These are phyloP conservation scores for Arctium minus DNA, from an alignment of 129 eudicot species.

Conservation along the genomic window DNA sequence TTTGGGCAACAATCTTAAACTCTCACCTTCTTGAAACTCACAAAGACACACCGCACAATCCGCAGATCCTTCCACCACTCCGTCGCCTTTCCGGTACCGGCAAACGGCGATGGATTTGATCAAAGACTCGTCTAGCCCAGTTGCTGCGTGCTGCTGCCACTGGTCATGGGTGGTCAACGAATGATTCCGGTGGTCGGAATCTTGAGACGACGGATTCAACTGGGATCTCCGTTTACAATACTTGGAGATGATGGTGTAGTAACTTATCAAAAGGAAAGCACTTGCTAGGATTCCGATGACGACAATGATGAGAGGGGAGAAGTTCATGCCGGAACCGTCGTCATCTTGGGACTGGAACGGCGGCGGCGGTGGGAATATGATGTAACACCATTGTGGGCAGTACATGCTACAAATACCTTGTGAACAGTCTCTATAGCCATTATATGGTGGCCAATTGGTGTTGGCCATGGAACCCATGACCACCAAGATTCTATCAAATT, in stretches of 20 bases:
- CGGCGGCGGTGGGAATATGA: constrained; percentile 55
- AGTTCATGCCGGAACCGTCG: constrained; percentile 43
- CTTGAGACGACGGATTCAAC: neutral
- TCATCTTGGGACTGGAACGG: constrained; percentile 18
- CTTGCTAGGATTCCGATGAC: constrained; percentile 57
- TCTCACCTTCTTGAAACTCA: constrained; percentile 73
- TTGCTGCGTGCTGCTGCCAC: constrained; percentile 24
- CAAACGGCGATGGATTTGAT: constrained; percentile 61
- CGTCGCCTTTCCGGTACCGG: constrained; percentile 49
- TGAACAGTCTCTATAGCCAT: constrained; percentile 66
- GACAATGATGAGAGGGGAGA: constrained; percentile 69
- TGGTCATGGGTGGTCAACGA: constrained; percentile 34
- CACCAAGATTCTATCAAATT: constrained; percentile 21
- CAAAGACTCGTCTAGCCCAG: constrained; percentile 60
- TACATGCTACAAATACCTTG: constrained; percentile 70
- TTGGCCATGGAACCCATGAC: constrained; percentile 55
- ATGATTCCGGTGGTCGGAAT: constrained; percentile 24
- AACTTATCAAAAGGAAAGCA: constrained; percentile 64
- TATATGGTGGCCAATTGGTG: constrained; percentile 53
- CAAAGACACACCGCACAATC: constrained; percentile 77
- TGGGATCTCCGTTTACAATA: constrained; percentile 55
- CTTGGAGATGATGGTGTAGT: constrained; percentile 60
- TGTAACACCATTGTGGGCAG: constrained; percentile 81
- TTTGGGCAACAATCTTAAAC: constrained; percentile 69
- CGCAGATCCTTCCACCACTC: constrained; percentile 44